phyloP scores from a whole-genome alignment of 805 yeast genomes.

The Pichia gijzeniarum region DNA sequence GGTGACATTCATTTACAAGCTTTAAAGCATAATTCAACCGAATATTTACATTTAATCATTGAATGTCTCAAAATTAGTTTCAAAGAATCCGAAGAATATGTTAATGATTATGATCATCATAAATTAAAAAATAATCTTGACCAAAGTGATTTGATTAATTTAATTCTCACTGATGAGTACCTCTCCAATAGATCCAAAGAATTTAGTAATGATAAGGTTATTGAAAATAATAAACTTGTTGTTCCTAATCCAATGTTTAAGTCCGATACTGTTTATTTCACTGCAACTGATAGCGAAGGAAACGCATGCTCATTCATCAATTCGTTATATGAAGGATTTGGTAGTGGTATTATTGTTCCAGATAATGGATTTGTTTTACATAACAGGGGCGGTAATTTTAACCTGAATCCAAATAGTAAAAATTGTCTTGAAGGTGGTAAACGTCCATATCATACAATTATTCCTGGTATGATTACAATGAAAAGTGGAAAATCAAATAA shows the following conservation, averaged over 20 bases:
- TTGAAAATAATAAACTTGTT: constrained; percentile 29
- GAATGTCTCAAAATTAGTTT: constrained; percentile 70
- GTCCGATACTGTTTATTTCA: constrained; percentile 68
- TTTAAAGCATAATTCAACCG: constrained; percentile 59
- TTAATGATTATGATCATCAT: constrained; percentile 50
- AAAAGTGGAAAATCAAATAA: constrained; percentile 17
- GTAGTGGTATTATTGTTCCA: constrained; percentile 62
- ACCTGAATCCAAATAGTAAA: constrained; percentile 46
- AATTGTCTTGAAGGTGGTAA: constrained; percentile 64
- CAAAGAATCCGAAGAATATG: constrained; percentile 68
- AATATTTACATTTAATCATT: constrained; percentile 61
- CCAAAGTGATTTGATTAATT: constrained; percentile 24
- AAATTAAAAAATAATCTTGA: constrained; percentile 14
- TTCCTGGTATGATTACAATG: constrained; percentile 71
- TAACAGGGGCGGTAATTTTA: constrained; percentile 73
- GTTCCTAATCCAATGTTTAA: constrained; percentile 51
- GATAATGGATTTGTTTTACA: constrained; percentile 64
- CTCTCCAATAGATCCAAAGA: constrained; percentile 43
- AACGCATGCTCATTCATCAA: constrained; percentile 78
- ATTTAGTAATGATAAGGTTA: constrained; percentile 35
- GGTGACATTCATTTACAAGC: constrained; percentile 37
- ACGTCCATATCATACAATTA: constrained; percentile 76
- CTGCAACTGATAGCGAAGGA: constrained; percentile 61
- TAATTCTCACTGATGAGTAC: constrained; percentile 43
- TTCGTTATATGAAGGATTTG: constrained; percentile 64